Evolutionary conservation across 2,329 filamentous ascomycete species (phyloP).

Genomic region (Colletotrichum melonis): DNA sequence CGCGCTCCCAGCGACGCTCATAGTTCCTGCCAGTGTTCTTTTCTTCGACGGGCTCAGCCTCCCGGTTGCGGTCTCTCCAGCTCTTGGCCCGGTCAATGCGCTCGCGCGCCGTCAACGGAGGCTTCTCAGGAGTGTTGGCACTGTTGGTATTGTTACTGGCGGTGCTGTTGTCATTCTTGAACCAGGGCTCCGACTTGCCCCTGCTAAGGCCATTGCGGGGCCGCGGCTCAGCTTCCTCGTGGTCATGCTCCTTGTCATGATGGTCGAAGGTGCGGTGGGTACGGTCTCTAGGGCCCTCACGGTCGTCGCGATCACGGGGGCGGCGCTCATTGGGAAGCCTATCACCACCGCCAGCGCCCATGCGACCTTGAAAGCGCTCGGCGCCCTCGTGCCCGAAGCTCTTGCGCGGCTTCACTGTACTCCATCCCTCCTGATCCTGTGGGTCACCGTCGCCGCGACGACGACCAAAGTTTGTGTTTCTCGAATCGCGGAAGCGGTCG

Average conservation of each 20-base stretch:
- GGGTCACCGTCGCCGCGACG: conserved; percentile 61
- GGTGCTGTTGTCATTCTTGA: conserved; percentile 65
- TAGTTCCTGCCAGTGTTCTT: conserved; percentile 63
- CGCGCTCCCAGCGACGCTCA: conserved; percentile 67
- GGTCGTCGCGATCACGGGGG: conserved; percentile 66
- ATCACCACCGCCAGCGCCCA: conserved; percentile 65
- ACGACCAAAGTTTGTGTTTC: conserved; percentile 60
- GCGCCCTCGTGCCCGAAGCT: conserved; percentile 79
- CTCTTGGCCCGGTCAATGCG: conserved; percentile 69
- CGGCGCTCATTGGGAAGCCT: conserved; percentile 56
- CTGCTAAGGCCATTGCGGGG: conserved; percentile 75
- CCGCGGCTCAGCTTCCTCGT: conserved; percentile 63
- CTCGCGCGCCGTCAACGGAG: conserved; percentile 56
- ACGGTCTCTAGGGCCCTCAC: conserved; percentile 62
- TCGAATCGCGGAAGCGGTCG: conserved; percentile 61
- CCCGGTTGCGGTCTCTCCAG: conserved; percentile 67
- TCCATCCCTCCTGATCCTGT: conserved; percentile 79
- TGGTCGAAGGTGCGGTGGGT: conserved; percentile 62
- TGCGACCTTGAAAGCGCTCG: conserved; percentile 75
- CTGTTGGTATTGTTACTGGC: conserved; percentile 42
- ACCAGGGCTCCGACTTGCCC: conserved; percentile 80
- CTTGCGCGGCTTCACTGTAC: conserved; percentile 77
- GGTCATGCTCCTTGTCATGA: conserved; percentile 60
- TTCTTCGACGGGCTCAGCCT: conserved; percentile 58
- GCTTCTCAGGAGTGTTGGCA: conserved; percentile 39